Base-by-base conservation (phyloP, 2,329 filamentous ascomycete species). In the Epichloe sp. region DNA sequence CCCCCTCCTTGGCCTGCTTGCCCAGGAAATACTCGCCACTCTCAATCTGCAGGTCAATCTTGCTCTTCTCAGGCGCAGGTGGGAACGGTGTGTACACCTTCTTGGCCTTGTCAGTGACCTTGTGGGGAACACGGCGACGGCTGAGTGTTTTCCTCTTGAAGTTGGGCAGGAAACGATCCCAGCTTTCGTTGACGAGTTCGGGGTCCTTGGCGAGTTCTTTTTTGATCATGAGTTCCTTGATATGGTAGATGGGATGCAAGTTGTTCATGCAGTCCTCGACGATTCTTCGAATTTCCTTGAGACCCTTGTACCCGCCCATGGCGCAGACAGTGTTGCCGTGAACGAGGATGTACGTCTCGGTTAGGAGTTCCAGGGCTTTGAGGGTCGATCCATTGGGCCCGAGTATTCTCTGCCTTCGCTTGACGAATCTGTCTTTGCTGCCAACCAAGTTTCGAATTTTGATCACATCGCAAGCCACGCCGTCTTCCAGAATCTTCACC, bases 71-170 rank as follows among this genome's bases (percentile, higher is more conserved):
- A 58, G 90, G 89, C 43, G 89, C 80, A 6, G 93, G 93, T 47
- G 93, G 93, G 82, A 98, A 98, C 10, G 93, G 91, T 57, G 94
- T 98, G 75, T 96, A 98, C 12, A 76, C 70, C 78, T 95, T 97
- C 79, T 91, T 95, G 65, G 75, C 70, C 78, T 98, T 98, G 75
- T 98, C 90, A 50, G 80, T 88, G 64, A 98, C 83, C 63, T 87
- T 88, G 75, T 80, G 80, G 0, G 93, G 94, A 60, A 83, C 81
- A 58, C 81, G 80, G 58, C 93, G 79, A 73, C 89, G 90, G 72
- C 81, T 89, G 57, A 97, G 77, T 51, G 85, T 91, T 63, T 88
- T 83, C 75, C 87, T 95, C 79, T 95, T 95, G 76, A 97, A 97
- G 67, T 98, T 89, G 48, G 93, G 93, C 48, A 98, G 75, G 73